Base-by-base conservation (phyloP, 306 rosid species). In the Abrus pulchellus region DNA sequence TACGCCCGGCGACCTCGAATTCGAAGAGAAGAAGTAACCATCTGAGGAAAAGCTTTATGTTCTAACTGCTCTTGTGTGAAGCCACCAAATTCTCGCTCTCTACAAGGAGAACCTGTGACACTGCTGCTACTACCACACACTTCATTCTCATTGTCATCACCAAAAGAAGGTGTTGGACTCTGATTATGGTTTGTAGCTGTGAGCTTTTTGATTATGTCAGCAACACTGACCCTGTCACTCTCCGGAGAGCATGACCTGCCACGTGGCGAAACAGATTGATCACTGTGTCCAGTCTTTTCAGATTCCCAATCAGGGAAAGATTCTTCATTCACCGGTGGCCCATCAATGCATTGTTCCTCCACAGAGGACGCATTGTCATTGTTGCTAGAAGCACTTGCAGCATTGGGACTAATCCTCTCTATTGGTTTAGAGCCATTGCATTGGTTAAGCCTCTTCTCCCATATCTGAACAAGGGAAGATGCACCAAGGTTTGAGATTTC, bases 391-490 rank as follows among this genome's bases (percentile, higher is more conserved):
- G 36, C 9, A 9, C 32, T 68, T 3, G 27, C 9, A 6, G 29
- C 5, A 40, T 38, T 77, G 5, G 88, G 77, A 49, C 40, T 36
- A 2, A 4, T 36, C 40, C 4, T 36, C 40, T 36, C 40, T 36
- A 4, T 36, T 1, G 59, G 52, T 29, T 79, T 86, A 12, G 65
- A 43, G 6, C 66, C 76, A 70, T 68, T 73, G 8, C 88, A 77
- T 34, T 85, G 45, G 69, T 80, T 91, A 0, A 95, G 86, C 76
- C 99, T 91, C 75, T 86, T 91, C 83, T 95, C 99, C 99, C 99
- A 95, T 56, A 95, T 89, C 33, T 87, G 97, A 53, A 95, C 99
- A 0, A 95, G 91, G 32, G 96, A 93, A 34, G 98, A 92, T 9
- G 99, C 98, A 8, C 91, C 94, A 0, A 86, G 83, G 7, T 79